Percentiles rank a stretch among this genome's conserved stretches.
phyloP scores from a whole-genome alignment of 148 eudicot species.

The Dianthus caryophyllus region DNA sequence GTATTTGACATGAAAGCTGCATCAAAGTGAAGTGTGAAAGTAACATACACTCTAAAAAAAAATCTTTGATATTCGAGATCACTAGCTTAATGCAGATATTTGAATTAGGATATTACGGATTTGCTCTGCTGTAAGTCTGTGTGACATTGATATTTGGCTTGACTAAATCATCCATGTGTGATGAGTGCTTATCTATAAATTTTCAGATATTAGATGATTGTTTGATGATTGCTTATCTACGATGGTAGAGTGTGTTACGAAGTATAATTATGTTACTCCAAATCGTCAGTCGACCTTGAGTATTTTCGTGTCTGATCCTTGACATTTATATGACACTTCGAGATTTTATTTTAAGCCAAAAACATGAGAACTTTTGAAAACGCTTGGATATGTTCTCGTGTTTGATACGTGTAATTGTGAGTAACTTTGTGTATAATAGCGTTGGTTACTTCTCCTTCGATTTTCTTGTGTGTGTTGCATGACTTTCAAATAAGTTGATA shows the following conservation, averaged over 20 bases:
- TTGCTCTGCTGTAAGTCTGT: background rate
- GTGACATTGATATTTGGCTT: background rate
- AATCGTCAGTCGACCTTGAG: no score
- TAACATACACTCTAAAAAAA: no score
- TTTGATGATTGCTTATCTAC: no score
- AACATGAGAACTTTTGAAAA: no score
- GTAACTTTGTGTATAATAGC: background rate
- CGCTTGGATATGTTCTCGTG: no score
- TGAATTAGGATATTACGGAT: background rate
- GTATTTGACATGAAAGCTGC: no score
- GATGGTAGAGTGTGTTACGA: background rate
- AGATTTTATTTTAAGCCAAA: no score
- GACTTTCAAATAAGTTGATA: background rate
- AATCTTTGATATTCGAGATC: background rate
- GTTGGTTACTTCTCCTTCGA: background rate
- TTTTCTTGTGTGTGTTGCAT: conserved; percentile 1
- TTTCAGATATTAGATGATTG: background rate
- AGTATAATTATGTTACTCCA: no score
- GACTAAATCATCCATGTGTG: background rate
- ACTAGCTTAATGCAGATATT: background rate
- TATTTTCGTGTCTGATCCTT: no score
- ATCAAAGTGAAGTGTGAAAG: no score
- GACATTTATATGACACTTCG: no score
- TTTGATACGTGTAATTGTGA: no score
- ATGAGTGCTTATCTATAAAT: background rate